A percentile compares a stretch with the other conserved stretches of the same genome.
phyloP scores from a whole-genome alignment of 1,139 yeast genomes.

The Blastobotrys raffinosifermentans region DNA sequence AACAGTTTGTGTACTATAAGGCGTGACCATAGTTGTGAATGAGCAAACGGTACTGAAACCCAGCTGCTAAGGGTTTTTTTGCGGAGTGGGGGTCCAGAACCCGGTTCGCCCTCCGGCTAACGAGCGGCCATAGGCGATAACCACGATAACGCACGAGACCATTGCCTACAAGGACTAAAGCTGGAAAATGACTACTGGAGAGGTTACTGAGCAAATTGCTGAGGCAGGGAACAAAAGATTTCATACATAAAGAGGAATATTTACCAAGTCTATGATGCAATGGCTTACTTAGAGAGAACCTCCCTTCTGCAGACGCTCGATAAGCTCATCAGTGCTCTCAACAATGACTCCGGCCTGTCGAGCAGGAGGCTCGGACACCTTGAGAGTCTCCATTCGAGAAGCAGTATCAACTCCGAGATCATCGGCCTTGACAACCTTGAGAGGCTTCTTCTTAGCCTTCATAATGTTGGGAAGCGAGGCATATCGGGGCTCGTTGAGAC shows the following conservation, averaged over 20 bases:
- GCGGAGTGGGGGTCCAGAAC: too few relatives aligned
- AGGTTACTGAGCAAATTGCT: too few relatives aligned
- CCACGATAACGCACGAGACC: too few relatives aligned
- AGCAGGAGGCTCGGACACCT: slow-evolving; percentile 78
- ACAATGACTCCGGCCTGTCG: slow-evolving; percentile 82
- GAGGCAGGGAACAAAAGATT: too few relatives aligned
- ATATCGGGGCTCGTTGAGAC: slow-evolving; percentile 91
- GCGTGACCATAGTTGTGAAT: slow-evolving; percentile 2
- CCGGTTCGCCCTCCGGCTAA: too few relatives aligned
- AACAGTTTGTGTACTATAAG: slow-evolving; percentile 10
- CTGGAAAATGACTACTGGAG: too few relatives aligned
- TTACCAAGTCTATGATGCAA: too few relatives aligned
- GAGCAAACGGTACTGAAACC: too few relatives aligned
- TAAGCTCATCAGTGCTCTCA: slow-evolving; percentile 71
- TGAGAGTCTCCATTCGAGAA: slow-evolving; percentile 60
- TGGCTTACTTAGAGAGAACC: slow-evolving; percentile 28
- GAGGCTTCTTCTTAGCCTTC: slow-evolving; percentile 97
- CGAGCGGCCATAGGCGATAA: too few relatives aligned
- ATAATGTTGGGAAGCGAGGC: slow-evolving; percentile 91
- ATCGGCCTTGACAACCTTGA: slow-evolving; percentile 60
- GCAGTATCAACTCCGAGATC: slow-evolving; percentile 65
- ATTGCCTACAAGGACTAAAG: too few relatives aligned
- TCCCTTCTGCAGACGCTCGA: slow-evolving; percentile 65
- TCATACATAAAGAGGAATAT: too few relatives aligned
- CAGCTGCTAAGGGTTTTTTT: too few relatives aligned